Percentiles rank a stretch among this genome's conserved stretches.
These are phyloP conservation scores for Hericium rajendrae DNA, from an alignment of 768 basidiomycete genomes.

Conservation along the genomic window DNA sequence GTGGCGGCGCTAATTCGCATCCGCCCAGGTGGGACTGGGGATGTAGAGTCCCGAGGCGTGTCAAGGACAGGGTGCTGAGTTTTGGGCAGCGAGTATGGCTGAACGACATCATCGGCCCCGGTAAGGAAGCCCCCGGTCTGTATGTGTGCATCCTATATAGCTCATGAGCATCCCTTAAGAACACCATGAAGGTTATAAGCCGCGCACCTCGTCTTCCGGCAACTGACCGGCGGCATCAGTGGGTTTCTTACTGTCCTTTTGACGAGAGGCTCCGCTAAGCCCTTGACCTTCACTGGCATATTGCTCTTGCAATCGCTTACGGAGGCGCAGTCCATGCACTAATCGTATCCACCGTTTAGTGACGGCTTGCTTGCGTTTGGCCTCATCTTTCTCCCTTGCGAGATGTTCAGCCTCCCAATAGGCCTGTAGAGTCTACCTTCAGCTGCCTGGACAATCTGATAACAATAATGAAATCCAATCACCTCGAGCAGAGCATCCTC, in stretches of 20 bases:
- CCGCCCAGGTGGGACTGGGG: neutral
- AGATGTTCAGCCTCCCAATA: conserved; percentile 76
- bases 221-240: too few relatives aligned
- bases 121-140: conserved; percentile 51
- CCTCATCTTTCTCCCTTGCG: conserved; percentile 65
- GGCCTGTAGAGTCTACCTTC: conserved; percentile 42
- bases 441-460: neutral
- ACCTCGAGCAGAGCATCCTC: conserved; percentile 71
- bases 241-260: too few relatives aligned
- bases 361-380: conserved; percentile 68
- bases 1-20: neutral
- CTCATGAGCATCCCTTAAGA: neutral
- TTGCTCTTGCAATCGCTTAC: conserved; percentile 72
- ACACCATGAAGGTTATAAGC: too few relatives aligned
- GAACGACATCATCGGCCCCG: conserved; percentile 62
- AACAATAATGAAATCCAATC: conserved; percentile 2
- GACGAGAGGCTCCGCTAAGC: too few relatives aligned
- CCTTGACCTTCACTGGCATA: conserved; percentile 33
- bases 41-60: conserved; percentile 7
- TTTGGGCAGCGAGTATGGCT: conserved; percentile 63
- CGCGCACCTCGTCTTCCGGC: neutral
- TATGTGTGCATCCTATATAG: neutral
- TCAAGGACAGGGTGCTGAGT: conserved; percentile 26
- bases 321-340: conserved; percentile 80
- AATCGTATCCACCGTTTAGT: conserved; percentile 85